These are phyloP conservation scores for Vigna trinervia DNA, from an alignment of 306 rosid species.

Conservation along the genomic window DNA sequence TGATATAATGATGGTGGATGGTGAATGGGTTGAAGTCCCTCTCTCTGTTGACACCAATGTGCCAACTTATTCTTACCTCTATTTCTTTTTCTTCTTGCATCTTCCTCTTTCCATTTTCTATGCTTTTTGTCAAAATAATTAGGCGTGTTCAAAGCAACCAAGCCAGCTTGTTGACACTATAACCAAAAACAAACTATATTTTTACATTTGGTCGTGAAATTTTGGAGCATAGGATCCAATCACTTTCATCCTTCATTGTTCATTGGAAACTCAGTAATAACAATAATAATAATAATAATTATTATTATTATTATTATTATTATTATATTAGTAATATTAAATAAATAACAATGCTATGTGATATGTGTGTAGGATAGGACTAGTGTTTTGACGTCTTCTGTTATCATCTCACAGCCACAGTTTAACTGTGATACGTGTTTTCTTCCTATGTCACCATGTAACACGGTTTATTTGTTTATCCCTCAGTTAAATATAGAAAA, in stretches of 20 bases:
- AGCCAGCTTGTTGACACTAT: constrained; percentile 23
- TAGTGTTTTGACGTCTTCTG: constrained; percentile 22
- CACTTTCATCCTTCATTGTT: too few relatives aligned
- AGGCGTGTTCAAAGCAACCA: neutral
- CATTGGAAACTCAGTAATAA: too few relatives aligned
- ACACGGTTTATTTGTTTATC: too few relatives aligned
- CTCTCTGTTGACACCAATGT: constrained; percentile 41
- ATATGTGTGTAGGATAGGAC: neutral
- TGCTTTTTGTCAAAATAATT: constrained; percentile 16
- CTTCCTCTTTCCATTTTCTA: neutral
- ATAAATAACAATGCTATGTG: too few relatives aligned
- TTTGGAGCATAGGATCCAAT: neutral
- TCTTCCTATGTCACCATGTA: neutral
- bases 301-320: too few relatives aligned
- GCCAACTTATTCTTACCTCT: constrained; percentile 36
- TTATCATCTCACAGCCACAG: neutral
- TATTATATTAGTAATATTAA: too few relatives aligned
- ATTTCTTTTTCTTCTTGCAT: neutral
- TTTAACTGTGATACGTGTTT: neutral
- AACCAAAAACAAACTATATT: neutral
- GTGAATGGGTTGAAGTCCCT: constrained; percentile 26
- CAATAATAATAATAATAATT: too few relatives aligned
- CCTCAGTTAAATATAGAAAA: too few relatives aligned
- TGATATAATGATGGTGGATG: constrained; percentile 29
- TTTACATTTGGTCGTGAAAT: neutral